Base-by-base conservation (phyloP, 208 protist species). In the Wallacemonas collosoma region DNA sequence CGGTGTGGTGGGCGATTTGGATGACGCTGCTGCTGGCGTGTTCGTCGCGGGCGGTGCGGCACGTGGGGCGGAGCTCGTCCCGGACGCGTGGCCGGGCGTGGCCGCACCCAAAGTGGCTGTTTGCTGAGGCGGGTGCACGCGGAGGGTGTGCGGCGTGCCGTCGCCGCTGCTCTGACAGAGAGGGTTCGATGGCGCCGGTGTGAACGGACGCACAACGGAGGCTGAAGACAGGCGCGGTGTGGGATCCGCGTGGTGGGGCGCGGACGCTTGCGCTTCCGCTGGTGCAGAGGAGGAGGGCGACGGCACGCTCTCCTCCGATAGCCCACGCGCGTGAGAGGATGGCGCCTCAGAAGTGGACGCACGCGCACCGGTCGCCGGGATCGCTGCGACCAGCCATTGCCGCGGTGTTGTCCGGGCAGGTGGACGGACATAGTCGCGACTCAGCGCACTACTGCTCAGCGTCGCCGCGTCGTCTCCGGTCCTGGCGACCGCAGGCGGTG, bases 71-170 rank as follows among this genome's bases (percentile, higher is more conserved):
- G 45, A 50, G 45, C 8, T 6, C 26, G 26, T 26, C 26, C 26
- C 26, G 26, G 26, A 26, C 26, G 26, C 26, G 26, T 26, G 26
- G 26, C 26, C 26, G 26, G 26, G 26, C 26, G 26, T 26, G 11
- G 15, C 48, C 48, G 48, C 15, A 15, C 15, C 15, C 48, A 36
- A 8, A 1, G 53, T 15, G 11, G 36, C 50, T 38, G 40, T 51
- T 50, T 65, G 60, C 43, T 65, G 60, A 0, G 60, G 60, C 15
- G 60, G 41, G 56, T 62, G 35, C 38, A 62, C 56, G 35, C 35
- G 2, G 8, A 62, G 56, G 6, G 17, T 38, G 12, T 50, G 45
- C 45, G 45, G 45, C 8, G 8, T 12, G 45, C 45, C 12, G 45
- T 12, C 12, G 45, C 45, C 45, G 45, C 45, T 12, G 45, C 45